A percentile compares a stretch with the other conserved stretches of the same genome.
Evolutionary conservation across 1,284 basidiomycete species (phyloP).

Genomic region (Trichosporon sp.): DNA sequence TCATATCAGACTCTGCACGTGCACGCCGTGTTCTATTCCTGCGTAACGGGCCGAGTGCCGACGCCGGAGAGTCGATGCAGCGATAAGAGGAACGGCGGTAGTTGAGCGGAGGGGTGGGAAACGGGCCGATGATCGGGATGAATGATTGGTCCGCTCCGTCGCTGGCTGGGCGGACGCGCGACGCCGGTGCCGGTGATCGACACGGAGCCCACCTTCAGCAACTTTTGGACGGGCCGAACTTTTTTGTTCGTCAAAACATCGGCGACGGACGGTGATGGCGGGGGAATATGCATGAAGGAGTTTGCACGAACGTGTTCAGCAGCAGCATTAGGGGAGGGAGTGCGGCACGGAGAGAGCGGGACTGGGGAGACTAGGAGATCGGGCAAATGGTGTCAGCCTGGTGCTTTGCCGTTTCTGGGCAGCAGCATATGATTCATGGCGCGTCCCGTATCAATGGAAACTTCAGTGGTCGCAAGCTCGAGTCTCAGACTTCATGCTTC

Average conservation of each 20-base stretch:
- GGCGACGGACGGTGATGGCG: no score
- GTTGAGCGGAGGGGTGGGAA: neutral
- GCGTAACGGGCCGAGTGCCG: neutral
- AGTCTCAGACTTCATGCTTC: constrained; percentile 7
- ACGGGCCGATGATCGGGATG: neutral
- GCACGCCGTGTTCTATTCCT: neutral
- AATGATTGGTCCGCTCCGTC: neutral
- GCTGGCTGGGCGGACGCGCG: neutral
- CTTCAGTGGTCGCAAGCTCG: neutral
- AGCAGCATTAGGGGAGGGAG: neutral
- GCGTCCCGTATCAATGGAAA: neutral
- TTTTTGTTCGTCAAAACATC: neutral
- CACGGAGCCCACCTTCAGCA: neutral
- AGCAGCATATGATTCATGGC: neutral
- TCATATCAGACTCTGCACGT: neutral
- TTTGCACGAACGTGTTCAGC: neutral
- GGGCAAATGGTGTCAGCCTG: constrained; percentile 4
- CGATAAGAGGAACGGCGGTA: no score
- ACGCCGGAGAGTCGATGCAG: neutral
- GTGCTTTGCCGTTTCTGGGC: no score
- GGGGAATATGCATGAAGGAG: neutral
- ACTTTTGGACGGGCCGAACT: neutral
- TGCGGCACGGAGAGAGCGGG: neutral
- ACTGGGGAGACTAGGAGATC: constrained; percentile 7
- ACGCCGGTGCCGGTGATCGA: constrained; percentile 10